Evolutionary conservation across 1,139 yeast genomes (phyloP), one percentile per base, ranked within the genome.

Genomic region (Pneumocystis sp.): DNA sequence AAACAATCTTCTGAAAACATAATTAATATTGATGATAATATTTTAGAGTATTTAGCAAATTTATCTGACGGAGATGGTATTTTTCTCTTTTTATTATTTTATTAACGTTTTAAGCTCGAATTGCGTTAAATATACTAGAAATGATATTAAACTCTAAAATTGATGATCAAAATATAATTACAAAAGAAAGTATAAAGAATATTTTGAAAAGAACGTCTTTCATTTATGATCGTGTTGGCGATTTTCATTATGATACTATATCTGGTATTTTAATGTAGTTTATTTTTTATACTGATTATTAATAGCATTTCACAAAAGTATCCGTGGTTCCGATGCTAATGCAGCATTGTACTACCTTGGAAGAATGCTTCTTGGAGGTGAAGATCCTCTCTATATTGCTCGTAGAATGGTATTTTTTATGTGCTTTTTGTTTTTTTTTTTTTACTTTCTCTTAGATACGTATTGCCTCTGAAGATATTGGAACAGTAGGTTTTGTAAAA

Each of bases 161-260:
- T 8, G 25, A 35, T 35, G 59, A 39, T 7, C 29, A 31, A 10
- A 15, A 62, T 65, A 4, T 65, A 63, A 42, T 65, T 29, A 35
- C 66, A 17, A 37, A 66, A 25, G 79, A 75, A 1, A 74, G 76
- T 50, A 75, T 87, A 67, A 78, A 75, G 67, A 72, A 70, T 50
- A 75, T 79, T 8, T 74, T 80, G 65, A 77, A 76, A 68, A 80
- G 80, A 70, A 81, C 83, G 12, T 89, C 85, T 65, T 81, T 85
- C 71, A 78, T 86, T 68, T 91, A 93, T 72, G 98, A 95, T 73
- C 80, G 89, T 64, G 85, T 83, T 59, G 97, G 97, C 0, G 98
- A 93, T 70, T 84, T 85, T 3, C 98, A 93, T 74, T 95, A 93
- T 74, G 99, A 93, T 73, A 84, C 96, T 0, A 93, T 93, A 5